A percentile compares a stretch with the other conserved stretches of the same genome.
phyloP scores from a whole-genome alignment of 306 rosid species.

The Boehmeria nivea region DNA sequence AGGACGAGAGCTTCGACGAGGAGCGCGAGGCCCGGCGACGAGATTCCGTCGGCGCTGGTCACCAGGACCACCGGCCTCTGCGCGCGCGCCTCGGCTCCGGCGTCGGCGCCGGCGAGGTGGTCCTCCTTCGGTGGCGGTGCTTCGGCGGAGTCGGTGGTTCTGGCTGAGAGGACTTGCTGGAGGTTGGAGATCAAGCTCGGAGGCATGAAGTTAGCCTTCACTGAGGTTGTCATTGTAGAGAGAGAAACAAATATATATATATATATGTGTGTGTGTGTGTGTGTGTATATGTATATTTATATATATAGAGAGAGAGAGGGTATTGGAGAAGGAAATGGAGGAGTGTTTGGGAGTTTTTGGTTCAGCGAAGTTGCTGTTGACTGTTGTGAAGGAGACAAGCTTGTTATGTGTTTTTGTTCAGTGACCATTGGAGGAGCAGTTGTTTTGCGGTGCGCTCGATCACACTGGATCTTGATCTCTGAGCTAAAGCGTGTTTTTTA shows the following conservation, averaged over 20 bases:
- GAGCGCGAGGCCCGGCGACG: constrained; percentile 38
- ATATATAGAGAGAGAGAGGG: too few relatives aligned
- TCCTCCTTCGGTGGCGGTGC: constrained; percentile 5
- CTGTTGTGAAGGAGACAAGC: too few relatives aligned
- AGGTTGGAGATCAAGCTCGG: constrained; percentile 45
- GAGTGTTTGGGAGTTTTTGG: too few relatives aligned
- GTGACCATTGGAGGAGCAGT: background rate
- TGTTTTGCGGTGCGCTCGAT: background rate
- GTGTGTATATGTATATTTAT: too few relatives aligned
- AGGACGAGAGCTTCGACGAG: constrained; percentile 40
- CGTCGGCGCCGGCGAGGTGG: constrained; percentile 2
- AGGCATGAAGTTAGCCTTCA: constrained; percentile 41
- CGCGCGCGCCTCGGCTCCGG: too few relatives aligned
- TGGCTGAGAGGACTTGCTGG: constrained; percentile 35
- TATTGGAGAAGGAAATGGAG: too few relatives aligned
- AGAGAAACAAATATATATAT: background rate
- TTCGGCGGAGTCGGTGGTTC: constrained; percentile 14
- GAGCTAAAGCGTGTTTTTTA: too few relatives aligned
- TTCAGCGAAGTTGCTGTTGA: too few relatives aligned
- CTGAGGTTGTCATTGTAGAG: constrained; percentile 48
- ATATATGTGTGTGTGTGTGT: too few relatives aligned
- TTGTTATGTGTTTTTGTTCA: too few relatives aligned
- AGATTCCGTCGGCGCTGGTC: constrained; percentile 44
- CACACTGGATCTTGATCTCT: background rate
- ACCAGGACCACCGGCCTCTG: constrained; percentile 39